Base-by-base conservation (phyloP, 2,329 filamentous ascomycete species). In the Paecilomyces sp. region DNA sequence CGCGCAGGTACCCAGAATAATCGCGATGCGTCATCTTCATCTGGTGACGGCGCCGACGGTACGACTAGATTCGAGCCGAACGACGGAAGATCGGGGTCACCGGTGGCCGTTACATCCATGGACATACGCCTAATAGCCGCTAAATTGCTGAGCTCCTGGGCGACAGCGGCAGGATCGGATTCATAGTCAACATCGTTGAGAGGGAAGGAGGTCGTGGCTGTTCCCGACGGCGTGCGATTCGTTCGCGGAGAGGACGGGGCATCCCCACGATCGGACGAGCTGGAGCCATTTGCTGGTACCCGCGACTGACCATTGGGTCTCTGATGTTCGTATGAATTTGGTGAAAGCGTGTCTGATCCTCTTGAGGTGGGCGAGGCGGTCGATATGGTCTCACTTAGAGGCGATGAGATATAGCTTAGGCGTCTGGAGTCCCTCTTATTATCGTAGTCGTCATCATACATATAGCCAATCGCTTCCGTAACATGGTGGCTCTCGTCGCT, bases 1-100 rank as follows among this genome's bases (percentile, higher is more conserved):
- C 92, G 86, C 25, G 94, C 94, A 4, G 94, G 94, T 5, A 99
- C 94, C 94, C 94, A 99, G 65, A 97, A 90, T 61, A 97, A 78
- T 63, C 92, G 85, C 1, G 92, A 92, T 7, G 91, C 86, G 71
- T 97, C 93, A 67, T 92, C 89, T 71, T 96, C 92, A 68, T 95
- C 89, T 63, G 71, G 72, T 6, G 74, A 74, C n/a, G 75, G 70
- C 12, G 75, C 75, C 3, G 79, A 78, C 1, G 78, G 77, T 56
- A 80, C 73, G 8, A 72, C 69, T 31, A 77, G 66, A 58, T 71
- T 75, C 24, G 69, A 67, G 54, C 68, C 71, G 60, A 78, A 76
- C 15, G 75, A 72, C 15, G 79, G 79, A 57, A 81, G 69, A 63
- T 81, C 79, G 12, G 79, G 85, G 68, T 96, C 78, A 78, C 85